Evolutionary conservation across 2,329 filamentous ascomycete genomes (phyloP), one percentile per base, ranked within the genome.

Genomic region (Mycocentrospora acerina): DNA sequence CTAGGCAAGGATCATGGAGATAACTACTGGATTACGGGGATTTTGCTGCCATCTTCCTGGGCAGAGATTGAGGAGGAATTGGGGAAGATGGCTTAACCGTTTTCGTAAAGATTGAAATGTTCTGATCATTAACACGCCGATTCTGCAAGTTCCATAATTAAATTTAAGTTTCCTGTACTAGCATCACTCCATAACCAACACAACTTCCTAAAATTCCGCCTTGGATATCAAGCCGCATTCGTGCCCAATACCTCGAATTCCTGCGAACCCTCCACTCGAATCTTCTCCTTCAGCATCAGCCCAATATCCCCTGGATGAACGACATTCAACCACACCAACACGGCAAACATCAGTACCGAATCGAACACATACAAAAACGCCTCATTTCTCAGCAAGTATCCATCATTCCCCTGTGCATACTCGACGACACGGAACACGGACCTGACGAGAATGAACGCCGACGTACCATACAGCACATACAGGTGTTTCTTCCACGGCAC

Each of bases 371-470:
- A 75, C 3, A 74, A 36, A 29, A 60, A 74, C 2, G 61, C 55
- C 59, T 77, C 74, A 15, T 68, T 59, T 4, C 40, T 46, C 24
- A 75, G 55, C 8, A 79, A 48, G 32, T 65, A 70, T 1, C 76
- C 75, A 15, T 62, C 48, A 17, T 68, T 62, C 2, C 75, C 75
- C 48, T 70, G 55, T 0, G 61, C 44, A 41, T 74, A 80, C 59
- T 79, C 76, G 6, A 71, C 54, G 8, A 78, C 62, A 22, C 77
- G 67, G 36, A 77, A 76, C 2, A 77, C 41, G 6, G 62, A 71
- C 24, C 77, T 67, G 5, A 77, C 36, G 42, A 79, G 57, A 50
- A 80, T 78, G 13, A 78, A 55, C 0, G 55, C 43, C 40, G 67
- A 72, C 19, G 67, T 62, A 2, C 51, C 31, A 47, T 78, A 78